Evolutionary conservation across 305 asterid genomes (phyloP), one percentile per base, ranked within the genome.

Genomic region (Rubia balearica): DNA sequence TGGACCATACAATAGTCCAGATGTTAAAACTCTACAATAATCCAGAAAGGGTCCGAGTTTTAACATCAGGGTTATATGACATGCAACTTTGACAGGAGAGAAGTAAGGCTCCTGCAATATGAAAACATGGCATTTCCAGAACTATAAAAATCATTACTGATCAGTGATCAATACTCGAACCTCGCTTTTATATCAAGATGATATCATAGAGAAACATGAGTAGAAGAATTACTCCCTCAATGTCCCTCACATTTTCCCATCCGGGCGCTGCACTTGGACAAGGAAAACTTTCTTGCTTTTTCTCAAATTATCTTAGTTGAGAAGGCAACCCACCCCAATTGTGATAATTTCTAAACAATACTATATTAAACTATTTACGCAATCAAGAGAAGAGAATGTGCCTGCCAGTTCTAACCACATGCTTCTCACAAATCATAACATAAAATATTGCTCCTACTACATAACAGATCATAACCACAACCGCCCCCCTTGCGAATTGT

Each of bases 371-470:
- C 5, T 46, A 53, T 19, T 27, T 40, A n/a, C 27, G 6, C 36
- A 69, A 55, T 7, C 46, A 69, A 38, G 55, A 19, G 13, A 69
- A 53, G 11, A 12, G 36, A n/a, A 69, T 51, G 55, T 53, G 64
- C 64, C 49, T 4, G 21, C n/a, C 36, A 38, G 51, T 55, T 10
- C 72, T 36, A 55, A 56, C 65, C 73, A 69, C 73, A 55, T 69
- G 65, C 73, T 53, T 55, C 38, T 51, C 22, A 16, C 64, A 69
- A 53, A 69, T 5, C 9, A 38, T 38, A 40, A 7, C 10, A 40
- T 40, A 38, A 21, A 40, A 69, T 68, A 38, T 4, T 55, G 7
- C 56, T 45, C 51, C 51, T 45, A 9, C 14, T 8, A 45, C 16
- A 49, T 17, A 22, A 57, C 27, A 55, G n/a, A 33, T 55, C 74